Evolutionary conservation across 2,329 filamentous ascomycete genomes (phyloP).

Genomic region (Colletotrichum sp.): DNA sequence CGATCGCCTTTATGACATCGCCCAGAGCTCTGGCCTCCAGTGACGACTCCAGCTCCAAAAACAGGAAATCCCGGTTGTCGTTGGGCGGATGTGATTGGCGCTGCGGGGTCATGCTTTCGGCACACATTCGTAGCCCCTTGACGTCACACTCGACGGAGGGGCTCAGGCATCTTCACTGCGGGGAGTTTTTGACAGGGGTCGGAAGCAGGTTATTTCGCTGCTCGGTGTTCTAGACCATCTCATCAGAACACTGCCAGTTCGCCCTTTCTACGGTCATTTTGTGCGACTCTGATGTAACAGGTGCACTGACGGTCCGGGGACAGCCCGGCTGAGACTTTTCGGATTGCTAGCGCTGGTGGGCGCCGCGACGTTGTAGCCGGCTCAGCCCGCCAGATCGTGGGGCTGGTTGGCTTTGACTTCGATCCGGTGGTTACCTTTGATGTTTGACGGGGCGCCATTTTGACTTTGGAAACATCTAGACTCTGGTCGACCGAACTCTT

Average conservation of each 20-base stretch:
- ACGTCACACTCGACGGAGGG: conserved; percentile 16
- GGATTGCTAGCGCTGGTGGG: background rate
- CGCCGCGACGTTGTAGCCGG: conserved; percentile 5
- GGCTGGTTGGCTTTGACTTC: background rate
- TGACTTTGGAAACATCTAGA: background rate
- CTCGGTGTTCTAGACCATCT: background rate
- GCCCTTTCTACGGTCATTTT: background rate
- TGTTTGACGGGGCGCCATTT: background rate
- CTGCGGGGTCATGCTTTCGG: background rate
- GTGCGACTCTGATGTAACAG: conserved; percentile 18
- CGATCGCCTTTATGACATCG: conserved; percentile 15
- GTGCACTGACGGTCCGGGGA: conserved; percentile 14
- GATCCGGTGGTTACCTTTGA: background rate
- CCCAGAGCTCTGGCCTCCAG: conserved; percentile 13
- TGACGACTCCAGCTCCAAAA: conserved; percentile 13
- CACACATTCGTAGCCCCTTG: background rate
- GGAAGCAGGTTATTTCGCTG: conserved; percentile 16
- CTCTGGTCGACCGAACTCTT: background rate
- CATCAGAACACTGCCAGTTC: background rate
- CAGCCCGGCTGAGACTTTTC: background rate
- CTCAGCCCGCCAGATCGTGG: conserved; percentile 11
- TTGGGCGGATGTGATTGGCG: conserved; percentile 2
- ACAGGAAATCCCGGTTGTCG: conserved; percentile 7
- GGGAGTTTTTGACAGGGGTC: conserved; percentile 9
- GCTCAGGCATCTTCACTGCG: background rate